Evolutionary conservation across 2,329 filamentous ascomycete genomes (phyloP).

Genomic region (Ophiostoma perfectum): DNA sequence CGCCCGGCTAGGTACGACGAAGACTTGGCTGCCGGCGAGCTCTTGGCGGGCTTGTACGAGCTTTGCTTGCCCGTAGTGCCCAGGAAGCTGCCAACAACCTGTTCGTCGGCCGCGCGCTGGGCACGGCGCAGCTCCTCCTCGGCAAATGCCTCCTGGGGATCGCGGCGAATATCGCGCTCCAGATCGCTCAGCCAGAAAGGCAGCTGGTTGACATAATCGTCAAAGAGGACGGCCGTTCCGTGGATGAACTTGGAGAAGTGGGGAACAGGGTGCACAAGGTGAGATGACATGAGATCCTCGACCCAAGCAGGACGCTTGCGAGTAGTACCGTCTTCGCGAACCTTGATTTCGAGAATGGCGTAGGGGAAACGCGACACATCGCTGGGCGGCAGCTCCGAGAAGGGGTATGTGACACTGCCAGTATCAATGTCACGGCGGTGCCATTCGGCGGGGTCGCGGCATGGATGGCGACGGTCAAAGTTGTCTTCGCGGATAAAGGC

Average conservation of each 20-base stretch:
- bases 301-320: conserved; percentile 79
- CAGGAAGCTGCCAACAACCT: conserved; percentile 83
- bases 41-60: conserved; percentile 55
- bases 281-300: conserved; percentile 83
- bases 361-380: conserved; percentile 89
- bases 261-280: conserved; percentile 82
- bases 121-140: conserved; percentile 82
- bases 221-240: conserved; percentile 84
- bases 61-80: conserved; percentile 45
- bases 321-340: conserved; percentile 54
- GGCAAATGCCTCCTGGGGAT: conserved; percentile 84
- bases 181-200: conserved; percentile 94
- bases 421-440: conserved; percentile 87
- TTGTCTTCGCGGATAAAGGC: conserved; percentile 77
- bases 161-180: conserved; percentile 87
- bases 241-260: conserved; percentile 97
- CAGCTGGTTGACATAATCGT: conserved; percentile 91
- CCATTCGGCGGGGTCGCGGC: conserved; percentile 83
- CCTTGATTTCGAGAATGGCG: conserved; percentile 86
- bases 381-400: conserved; percentile 78
- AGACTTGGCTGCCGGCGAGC: conserved; percentile 59
- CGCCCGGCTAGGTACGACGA: conserved; percentile 55
- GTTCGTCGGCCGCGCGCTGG: conserved; percentile 76
- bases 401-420: conserved; percentile 76
- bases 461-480: conserved; percentile 76